Evolutionary conservation across 2,329 filamentous ascomycete genomes (phyloP).

Genomic region (Scedosporium aurantiacum): DNA sequence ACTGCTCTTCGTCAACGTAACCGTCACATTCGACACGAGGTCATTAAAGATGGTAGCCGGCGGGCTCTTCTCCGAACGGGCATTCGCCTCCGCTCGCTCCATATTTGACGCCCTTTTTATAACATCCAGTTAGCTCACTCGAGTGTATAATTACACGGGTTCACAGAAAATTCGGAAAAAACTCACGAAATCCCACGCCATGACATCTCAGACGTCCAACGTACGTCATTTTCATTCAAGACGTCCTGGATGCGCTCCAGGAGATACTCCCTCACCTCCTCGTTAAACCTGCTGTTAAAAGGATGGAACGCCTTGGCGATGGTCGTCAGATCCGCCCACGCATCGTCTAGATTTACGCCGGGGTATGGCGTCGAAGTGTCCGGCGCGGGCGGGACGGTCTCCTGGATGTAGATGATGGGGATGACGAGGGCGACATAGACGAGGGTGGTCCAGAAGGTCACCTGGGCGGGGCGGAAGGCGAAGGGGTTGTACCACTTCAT

Average conservation of each 20-base stretch:
- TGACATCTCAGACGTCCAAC: slow-evolving; percentile 30
- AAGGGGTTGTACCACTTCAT: slow-evolving; percentile 39
- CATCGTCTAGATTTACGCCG: slow-evolving; percentile 72
- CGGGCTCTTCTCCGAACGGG: slow-evolving; percentile 12
- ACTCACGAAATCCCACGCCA: neutral
- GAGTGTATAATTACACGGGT: neutral
- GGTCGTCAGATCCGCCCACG: slow-evolving; percentile 71
- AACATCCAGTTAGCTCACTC: neutral
- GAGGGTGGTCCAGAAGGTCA: slow-evolving; percentile 66
- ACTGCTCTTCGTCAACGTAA: slow-evolving; percentile 21
- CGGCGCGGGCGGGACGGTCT: slow-evolving; percentile 53
- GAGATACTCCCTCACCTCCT: slow-evolving; percentile 67
- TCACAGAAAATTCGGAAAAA: neutral
- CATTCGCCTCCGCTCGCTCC: neutral
- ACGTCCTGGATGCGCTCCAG: slow-evolving; percentile 61
- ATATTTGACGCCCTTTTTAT: neutral
- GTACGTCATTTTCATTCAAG: slow-evolving; percentile 46
- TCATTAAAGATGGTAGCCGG: slow-evolving; percentile 68
- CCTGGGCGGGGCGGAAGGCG: slow-evolving; percentile 69
- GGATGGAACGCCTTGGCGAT: slow-evolving; percentile 73
- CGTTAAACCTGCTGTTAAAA: slow-evolving; percentile 78
- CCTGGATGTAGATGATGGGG: slow-evolving; percentile 62
- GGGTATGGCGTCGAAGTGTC: slow-evolving; percentile 36
- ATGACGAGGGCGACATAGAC: slow-evolving; percentile 71
- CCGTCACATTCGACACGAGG: slow-evolving; percentile 63